Percentiles rank a stretch among this genome's conserved stretches.
Conservation (phyloP, 176 grass and related monocot genomes). For the Saccharum spontaneum region DNA sequence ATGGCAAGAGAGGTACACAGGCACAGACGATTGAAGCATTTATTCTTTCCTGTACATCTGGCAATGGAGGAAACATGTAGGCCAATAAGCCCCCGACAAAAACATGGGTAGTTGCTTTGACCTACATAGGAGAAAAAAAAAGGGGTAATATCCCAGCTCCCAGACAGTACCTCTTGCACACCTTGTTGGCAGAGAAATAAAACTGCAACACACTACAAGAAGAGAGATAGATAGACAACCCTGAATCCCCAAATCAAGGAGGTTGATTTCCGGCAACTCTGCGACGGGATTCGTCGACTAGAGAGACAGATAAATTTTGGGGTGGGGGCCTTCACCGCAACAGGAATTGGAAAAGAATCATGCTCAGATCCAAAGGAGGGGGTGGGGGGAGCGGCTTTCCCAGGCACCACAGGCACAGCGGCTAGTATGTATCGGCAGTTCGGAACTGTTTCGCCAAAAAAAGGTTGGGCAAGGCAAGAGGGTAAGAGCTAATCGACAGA, state of each 20-base stretch:
- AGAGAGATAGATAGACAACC: neutral
- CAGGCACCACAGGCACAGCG: neutral
- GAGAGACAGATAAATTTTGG: neutral
- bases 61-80: neutral
- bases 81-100: neutral
- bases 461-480: neutral
- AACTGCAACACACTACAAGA: neutral
- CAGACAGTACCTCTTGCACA: neutral
- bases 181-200: neutral
- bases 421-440: neutral
- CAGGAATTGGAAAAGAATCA: neutral
- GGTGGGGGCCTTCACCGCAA: neutral
- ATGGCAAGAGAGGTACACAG: slow-evolving; percentile 1
- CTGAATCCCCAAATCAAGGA: neutral
- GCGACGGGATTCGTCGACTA: neutral
- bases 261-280: neutral
- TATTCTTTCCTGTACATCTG: neutral
- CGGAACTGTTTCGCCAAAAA: neutral
- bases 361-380: neutral
- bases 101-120: neutral
- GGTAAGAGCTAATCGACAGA: neutral
- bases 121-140: neutral
- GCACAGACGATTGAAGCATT: neutral
- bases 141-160: neutral
- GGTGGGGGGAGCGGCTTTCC: neutral